Base-by-base conservation (phyloP, 1,284 basidiomycete genomes). In the Moesziomyces parantarcticus region DNA sequence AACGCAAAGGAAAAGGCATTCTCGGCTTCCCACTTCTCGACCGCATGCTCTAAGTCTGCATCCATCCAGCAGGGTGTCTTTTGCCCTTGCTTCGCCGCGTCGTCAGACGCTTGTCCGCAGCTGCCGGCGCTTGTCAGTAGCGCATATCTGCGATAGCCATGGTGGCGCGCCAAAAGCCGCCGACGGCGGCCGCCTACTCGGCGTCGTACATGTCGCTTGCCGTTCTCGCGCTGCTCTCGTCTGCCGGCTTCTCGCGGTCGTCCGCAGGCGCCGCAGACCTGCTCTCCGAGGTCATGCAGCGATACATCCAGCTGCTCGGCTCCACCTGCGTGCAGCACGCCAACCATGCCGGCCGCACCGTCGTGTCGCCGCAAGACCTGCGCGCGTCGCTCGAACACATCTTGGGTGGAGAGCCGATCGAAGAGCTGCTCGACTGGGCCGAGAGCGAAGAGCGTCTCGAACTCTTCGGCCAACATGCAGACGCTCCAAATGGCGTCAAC, bases 391-490 rank as follows among this genome's bases (percentile, higher is more conserved):
- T 77, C 23, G 77, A 80, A 45, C 60, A 77, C 34, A 47, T 80
- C 20, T 53, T 79, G 42, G 77, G 77, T 20, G 75, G 63, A 0
- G 71, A 74, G 1, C 58, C 66, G 3, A 16, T 77, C 36, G 59
- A 67, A 46, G 77, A 79, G 42, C 53, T 79, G 39, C 53, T 68
- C 16, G 67, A 70, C 18, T 79, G 77, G 77, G 75, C 77, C 3
- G 58, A 75, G 51, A 63, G 73, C 16, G 77, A 79, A 52, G 69
- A 52, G 41, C 58, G 60, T 20, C 32, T 74, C n/a, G 13, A 14
- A 3, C 21, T 59, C 6, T 20, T 36, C 6, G 44, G 64, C 7
- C 21, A 45, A 6, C 22, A 26, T 21, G n/a, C 49, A 21, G 23
- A 56, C 2, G 8, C 46, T 0, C 66, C 40, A 1, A 58, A 49